phyloP scores from a whole-genome alignment of 306 rosid species.

The Cucumis hystrix region DNA sequence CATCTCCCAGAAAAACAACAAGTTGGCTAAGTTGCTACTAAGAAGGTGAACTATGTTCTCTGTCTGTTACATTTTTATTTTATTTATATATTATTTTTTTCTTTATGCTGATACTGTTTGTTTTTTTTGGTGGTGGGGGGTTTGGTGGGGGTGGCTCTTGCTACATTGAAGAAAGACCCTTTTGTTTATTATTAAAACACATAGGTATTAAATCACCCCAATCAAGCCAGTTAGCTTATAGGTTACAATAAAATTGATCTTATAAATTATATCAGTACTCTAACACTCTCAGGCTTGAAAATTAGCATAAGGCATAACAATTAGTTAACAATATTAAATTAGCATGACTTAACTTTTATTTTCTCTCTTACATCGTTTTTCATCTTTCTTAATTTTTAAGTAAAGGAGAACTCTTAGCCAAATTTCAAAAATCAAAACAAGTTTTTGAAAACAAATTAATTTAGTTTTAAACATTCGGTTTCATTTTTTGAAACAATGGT shows the following conservation, averaged over 20 bases:
- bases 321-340: neutral
- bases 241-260: neutral
- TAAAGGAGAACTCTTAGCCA: too few species aligned
- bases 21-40: constrained; percentile 69
- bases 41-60: constrained; percentile 48
- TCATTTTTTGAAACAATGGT: too few species aligned
- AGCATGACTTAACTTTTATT: too few species aligned
- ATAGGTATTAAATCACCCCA: neutral
- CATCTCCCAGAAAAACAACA: constrained; percentile 46
- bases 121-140: neutral
- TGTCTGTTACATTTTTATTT: too few species aligned
- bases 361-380: too few species aligned
- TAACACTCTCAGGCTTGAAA: neutral
- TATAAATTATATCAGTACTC: neutral
- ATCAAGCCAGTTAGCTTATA: neutral
- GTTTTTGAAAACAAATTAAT: too few species aligned
- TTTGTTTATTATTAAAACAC: neutral
- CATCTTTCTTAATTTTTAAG: too few species aligned
- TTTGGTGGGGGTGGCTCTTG: neutral
- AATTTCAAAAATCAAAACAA: too few species aligned
- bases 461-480: too few species aligned
- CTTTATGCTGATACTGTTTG: neutral
- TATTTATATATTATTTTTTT: neutral
- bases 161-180: neutral
- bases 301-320: neutral